phyloP scores from a whole-genome alignment of 176 grass and related monocot genomes.

The Carex cristatella region DNA sequence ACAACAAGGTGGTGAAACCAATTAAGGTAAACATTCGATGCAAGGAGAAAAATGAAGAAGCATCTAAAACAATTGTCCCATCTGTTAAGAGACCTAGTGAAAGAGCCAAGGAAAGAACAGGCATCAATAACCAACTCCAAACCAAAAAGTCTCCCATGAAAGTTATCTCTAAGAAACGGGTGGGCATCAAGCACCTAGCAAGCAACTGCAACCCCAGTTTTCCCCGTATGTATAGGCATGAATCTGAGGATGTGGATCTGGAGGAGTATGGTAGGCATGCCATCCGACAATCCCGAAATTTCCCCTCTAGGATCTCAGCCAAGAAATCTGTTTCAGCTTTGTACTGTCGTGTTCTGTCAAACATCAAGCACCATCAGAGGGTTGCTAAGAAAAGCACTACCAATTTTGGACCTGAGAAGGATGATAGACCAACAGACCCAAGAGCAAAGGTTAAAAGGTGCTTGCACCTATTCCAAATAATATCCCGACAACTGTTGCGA shows the following conservation, averaged over 20 bases:
- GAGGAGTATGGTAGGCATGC: too few relatives aligned
- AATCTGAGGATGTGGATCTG: too few relatives aligned
- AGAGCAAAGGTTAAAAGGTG: constrained; percentile 17
- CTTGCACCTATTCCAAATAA: background rate
- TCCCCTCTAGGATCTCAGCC: background rate
- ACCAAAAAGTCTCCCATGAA: background rate
- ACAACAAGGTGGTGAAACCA: background rate
- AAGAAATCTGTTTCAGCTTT: background rate
- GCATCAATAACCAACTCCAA: too few relatives aligned
- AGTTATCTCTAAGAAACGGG: background rate
- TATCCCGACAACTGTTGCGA: background rate
- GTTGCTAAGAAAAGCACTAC: constrained; percentile 7
- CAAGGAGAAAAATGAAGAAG: background rate
- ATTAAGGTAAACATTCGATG: background rate
- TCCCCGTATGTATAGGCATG: too few relatives aligned
- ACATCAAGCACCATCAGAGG: background rate
- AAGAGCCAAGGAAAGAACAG: background rate
- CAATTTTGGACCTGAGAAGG: constrained; percentile 1
- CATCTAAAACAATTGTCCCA: background rate
- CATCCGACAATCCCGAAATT: background rate
- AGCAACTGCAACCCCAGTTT: too few relatives aligned
- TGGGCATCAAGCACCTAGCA: too few relatives aligned
- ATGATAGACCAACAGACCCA: constrained; percentile 10
- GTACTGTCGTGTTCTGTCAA: background rate
- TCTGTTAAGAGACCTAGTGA: background rate